Percentiles rank a stretch among this genome's conserved stretches.
Conservation (phyloP, 495 filamentous ascomycete species). For the Penicillium maclennaniae region DNA sequence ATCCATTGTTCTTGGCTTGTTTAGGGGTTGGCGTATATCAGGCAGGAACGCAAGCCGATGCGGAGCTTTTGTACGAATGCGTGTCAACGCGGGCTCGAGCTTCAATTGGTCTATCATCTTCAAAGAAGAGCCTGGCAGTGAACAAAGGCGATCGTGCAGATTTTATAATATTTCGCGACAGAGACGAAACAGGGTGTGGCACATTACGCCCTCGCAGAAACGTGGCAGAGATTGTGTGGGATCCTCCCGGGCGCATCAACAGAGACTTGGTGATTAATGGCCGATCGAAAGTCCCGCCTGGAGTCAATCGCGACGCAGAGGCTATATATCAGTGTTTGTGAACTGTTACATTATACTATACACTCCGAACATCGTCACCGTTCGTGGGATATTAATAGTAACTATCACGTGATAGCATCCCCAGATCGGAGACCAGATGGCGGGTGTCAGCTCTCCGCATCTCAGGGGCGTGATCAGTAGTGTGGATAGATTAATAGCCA, state of each 20-base stretch:
- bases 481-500: neutral
- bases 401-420: neutral
- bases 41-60: constrained; percentile 56
- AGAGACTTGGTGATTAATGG: constrained; percentile 27
- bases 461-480: neutral
- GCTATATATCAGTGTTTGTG: neutral
- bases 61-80: constrained; percentile 59
- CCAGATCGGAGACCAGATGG: neutral
- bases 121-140: constrained; percentile 2
- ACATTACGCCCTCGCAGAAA: constrained; percentile 22
- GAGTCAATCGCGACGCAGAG: neutral
- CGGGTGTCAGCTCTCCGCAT: neutral
- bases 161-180: constrained; percentile 27
- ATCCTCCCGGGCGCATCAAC: constrained; percentile 26
- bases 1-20: constrained; percentile 62
- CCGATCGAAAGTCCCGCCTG: constrained; percentile 5
- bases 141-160: constrained; percentile 18
- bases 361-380: neutral
- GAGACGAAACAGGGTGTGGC: constrained; percentile 33
- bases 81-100: constrained; percentile 54
- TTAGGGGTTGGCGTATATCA: constrained; percentile 66
- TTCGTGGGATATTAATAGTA: constrained; percentile 1
- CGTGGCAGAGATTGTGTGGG: constrained; percentile 39
- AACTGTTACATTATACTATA: neutral
- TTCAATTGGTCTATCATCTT: constrained; percentile 28